These are phyloP conservation scores for Gracilariopsis chorda DNA, from an alignment of 23 red algal genomes.

Conservation along the genomic window DNA sequence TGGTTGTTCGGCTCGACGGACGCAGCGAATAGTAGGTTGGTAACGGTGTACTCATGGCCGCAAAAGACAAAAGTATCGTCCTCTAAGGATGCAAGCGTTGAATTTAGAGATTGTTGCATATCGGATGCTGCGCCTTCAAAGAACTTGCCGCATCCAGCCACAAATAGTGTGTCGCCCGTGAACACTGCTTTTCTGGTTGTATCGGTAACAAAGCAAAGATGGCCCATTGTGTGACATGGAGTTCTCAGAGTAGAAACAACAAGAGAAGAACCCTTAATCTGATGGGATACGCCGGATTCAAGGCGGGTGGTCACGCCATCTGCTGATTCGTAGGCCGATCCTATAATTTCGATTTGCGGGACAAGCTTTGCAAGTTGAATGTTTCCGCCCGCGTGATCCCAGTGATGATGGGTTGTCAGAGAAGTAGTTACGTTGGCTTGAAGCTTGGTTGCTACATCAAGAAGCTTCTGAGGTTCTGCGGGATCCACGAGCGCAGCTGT, in stretches of 20 bases:
- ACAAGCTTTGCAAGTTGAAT: slow-evolving; percentile 68
- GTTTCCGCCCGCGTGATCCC: slow-evolving; percentile 98
- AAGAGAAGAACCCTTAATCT: slow-evolving; percentile 34
- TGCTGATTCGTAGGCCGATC: slow-evolving; percentile 65
- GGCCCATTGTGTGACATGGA: slow-evolving; percentile 94
- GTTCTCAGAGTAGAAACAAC: slow-evolving; percentile 65
- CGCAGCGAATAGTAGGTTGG: slow-evolving; percentile 86
- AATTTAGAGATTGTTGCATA: slow-evolving; percentile 75
- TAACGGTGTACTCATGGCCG: slow-evolving; percentile 98
- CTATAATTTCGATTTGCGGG: slow-evolving; percentile 72
- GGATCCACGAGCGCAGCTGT: slow-evolving; percentile 88
- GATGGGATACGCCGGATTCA: slow-evolving; percentile 53
- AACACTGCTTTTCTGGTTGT: slow-evolving; percentile 61
- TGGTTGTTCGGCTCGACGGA: slow-evolving; percentile 79
- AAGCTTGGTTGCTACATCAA: slow-evolving; percentile 36
- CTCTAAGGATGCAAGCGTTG: slow-evolving; percentile 52
- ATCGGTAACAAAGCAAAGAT: slow-evolving; percentile 82
- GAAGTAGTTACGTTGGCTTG: slow-evolving; percentile 54
- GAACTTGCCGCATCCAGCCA: slow-evolving; percentile 96
- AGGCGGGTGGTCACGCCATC: slow-evolving; percentile 51
- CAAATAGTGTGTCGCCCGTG: slow-evolving; percentile 96
- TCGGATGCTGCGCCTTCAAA: slow-evolving; percentile 89
- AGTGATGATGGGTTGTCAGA: slow-evolving; percentile 91
- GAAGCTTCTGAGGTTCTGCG: slow-evolving; percentile 61
- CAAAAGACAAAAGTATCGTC: slow-evolving; percentile 88